Base-by-base conservation (phyloP, 176 grass and related monocot genomes). In the Avena sativa region DNA sequence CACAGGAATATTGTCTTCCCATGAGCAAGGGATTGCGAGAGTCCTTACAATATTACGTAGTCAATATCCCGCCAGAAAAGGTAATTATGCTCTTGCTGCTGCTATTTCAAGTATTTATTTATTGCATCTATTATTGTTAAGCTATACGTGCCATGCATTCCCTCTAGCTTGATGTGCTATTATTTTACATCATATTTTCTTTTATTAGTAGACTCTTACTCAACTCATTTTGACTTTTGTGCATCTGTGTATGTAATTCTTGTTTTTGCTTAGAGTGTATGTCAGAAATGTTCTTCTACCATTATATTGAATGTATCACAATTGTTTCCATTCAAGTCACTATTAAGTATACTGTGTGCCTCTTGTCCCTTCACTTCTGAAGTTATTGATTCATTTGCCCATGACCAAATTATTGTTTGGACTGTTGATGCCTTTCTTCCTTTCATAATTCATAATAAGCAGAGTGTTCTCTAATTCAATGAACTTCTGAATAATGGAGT, bases 91-190 rank as follows among this genome's bases (percentile, higher is more conserved):
- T 70, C 67, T 70, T 70, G 67, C 67, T 70, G 28, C 67, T 40
- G 48, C 48, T 50, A 55, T 55, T 55, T 55, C 52, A 55, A 55
- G 52, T 55, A 55, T 55, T 55, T 55, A 55, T 55, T 17, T 50
- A 55, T 17, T 17, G 52, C 52, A 55, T 70, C 32, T 71, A 71
- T 46, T 74, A 74, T 50, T 46, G 44, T 49, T 74, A 74, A 23
- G n/a, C 71, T 74, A 48, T 50, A 74, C 44, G 2, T 74, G n/a
- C 71, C 71, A 74, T 74, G 71, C 71, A 74, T 74, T 23, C 20
- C 57, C 16, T 19, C 57, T 59, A 59, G 57, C 57, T 8, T 59
- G 19, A 2, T 59, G 6, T 59, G 19, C 57, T 59, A 7, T 59
- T 21, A 59, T 9, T 59, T 59, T 59, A 59, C 20, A 59, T n/a